Evolutionary conservation across 495 filamentous ascomycete genomes (phyloP), one percentile per base, ranked within the genome.

Genomic region (Pseudomonodictys pantanalensis): DNA sequence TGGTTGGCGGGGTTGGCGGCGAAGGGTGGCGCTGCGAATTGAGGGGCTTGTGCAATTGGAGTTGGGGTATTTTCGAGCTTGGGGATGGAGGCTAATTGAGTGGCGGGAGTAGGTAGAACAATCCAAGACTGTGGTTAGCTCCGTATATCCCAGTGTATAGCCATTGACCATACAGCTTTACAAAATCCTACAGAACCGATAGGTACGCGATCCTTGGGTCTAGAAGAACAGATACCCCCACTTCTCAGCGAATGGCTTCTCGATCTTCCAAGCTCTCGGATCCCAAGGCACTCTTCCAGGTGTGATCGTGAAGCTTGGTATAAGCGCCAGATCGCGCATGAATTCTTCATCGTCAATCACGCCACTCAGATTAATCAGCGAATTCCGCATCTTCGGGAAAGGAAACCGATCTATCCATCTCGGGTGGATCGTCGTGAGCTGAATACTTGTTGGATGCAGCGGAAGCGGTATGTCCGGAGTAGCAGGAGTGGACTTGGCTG

Each of bases 191-290:
- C 23, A 48, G 11, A 44, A 45, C 24, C 55, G 23, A n/a, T n/a
- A n/a, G n/a, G n/a, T n/a, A n/a, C n/a, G n/a, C n/a, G n/a, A n/a
- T n/a, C n/a, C n/a, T n/a, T n/a, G n/a, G n/a, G n/a, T n/a, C n/a
- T n/a, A n/a, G n/a, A 58, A 52, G 28, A 67, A 45, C 3, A 67
- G 41, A 47, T 58, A 67, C 9, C 58, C 64, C 64, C 64, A 67
- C 35, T 67, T 67, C 8, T 58, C 55, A 1, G 52, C 58, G 26
- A 62, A 67, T 7, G 39, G 15, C 28, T 58, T 62, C 39, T 39
- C 43, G 8, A 63, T 49, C 18, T 39, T 54, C 64, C 64, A 67
- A 7, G 49, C 52, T 5, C 23, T 25, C 2, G 64, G 59, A 51
- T 67, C 64, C 64, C 64, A 67, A n/a, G 59, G 25, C 17, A 46